Base-by-base conservation (phyloP, 23 red algal species). In the Gracilariopsis chorda region DNA sequence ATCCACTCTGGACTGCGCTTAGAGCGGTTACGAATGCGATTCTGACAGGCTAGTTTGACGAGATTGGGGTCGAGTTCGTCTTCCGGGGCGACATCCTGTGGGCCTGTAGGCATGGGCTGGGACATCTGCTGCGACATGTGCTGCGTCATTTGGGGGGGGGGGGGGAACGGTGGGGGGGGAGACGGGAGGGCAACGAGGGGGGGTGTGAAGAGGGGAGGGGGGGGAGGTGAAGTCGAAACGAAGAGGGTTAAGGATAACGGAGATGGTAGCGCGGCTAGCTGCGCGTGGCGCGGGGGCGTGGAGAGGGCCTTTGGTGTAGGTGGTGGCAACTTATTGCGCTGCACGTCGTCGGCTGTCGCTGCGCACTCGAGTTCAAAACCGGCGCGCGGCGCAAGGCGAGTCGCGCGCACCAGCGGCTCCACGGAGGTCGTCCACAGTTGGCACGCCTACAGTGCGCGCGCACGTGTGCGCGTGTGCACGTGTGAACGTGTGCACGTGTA, bases 1-100 rank as follows among this genome's bases (percentile, higher is more conserved):
- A 87, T 74, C 82, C 82, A 87, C 72, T 87, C 82, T 14, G 82
- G 82, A 0, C 56, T 68, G 82, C 82, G 82, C 60, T 87, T 87
- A 14, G 82, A 87, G 64, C 82, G 82, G 32, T 87, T 87, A 40
- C 60, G 53, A 24, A 87, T 87, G 65, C 82, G 82, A 44, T 87
- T 87, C 36, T 87, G 82, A 37, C 44, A 52, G 32, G 65, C 28
- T 11, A 70, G 60, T 10, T 87, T 87, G 82, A 74, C 82, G 47
- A 87, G 65, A 52, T 48, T 70, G 1, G 82, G 60, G 32, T 87
- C 82, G 47, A 87, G 82, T 67, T 70, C 82, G 13, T 45, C 52
- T 3, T 80, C 76, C 12, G 76, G 48, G 5, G 34, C 52, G 76
- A 48, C 52, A 47, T 73, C 67, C 7, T 23, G 36, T 2, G 67